phyloP scores from a whole-genome alignment of 2,329 filamentous ascomycete species.

The Sordariomycetes sp. region DNA sequence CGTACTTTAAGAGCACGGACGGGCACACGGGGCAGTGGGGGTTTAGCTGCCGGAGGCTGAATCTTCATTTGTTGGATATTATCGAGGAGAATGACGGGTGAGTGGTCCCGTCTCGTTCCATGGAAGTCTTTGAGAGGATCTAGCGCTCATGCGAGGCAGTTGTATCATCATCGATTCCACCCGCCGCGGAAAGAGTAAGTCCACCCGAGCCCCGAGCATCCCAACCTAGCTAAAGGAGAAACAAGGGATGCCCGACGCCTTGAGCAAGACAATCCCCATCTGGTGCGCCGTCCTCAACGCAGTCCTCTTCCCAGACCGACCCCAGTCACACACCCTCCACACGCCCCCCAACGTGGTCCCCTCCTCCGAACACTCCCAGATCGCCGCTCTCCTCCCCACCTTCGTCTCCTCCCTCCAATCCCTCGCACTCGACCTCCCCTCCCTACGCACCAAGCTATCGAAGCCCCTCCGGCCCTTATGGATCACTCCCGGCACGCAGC shows the following conservation, averaged over 20 bases:
- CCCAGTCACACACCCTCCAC: conserved; percentile 42
- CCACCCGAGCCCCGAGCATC: not conserved
- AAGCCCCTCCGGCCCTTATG: conserved; percentile 72
- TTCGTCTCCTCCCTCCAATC: conserved; percentile 41
- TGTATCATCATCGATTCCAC: conserved; percentile 90
- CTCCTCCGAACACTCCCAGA: conserved; percentile 69
- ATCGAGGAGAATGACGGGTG: conserved; percentile 59
- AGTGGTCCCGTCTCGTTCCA: conserved; percentile 11
- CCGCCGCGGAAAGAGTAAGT: conserved; percentile 70
- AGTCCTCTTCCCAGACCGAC: conserved; percentile 55
- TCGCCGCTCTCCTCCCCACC: conserved; percentile 46
- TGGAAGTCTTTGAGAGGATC: not conserved
- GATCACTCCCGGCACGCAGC: conserved; percentile 60
- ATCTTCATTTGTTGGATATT: conserved; percentile 66
- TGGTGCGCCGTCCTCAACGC: conserved; percentile 86
- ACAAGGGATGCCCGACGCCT: conserved; percentile 78
- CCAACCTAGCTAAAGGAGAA: not conserved
- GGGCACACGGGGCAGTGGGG: conserved; percentile 86
- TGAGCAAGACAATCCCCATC: conserved; percentile 87
- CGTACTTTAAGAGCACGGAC: conserved; percentile 97
- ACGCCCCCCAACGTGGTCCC: conserved; percentile 66
- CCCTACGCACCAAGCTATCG: conserved; percentile 43
- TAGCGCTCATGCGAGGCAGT: conserved; percentile 25
- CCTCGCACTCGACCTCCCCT: conserved; percentile 48
- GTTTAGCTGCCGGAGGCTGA: conserved; percentile 76